Base-by-base conservation (phyloP, 768 basidiomycete species). In the Boletus bicolor region DNA sequence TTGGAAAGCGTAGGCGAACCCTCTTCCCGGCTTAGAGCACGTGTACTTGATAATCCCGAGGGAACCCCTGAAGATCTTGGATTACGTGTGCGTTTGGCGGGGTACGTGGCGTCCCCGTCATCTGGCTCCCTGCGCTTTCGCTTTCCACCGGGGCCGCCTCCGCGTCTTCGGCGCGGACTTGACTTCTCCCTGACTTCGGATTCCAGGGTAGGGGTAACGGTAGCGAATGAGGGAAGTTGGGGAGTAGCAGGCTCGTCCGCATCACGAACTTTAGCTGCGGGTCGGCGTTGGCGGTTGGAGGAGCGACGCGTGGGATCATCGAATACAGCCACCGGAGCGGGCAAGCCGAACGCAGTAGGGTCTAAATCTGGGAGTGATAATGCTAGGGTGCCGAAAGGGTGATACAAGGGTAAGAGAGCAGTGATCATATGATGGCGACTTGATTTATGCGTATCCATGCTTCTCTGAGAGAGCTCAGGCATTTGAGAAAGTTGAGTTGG, bases 281-380 rank as follows among this genome's bases (percentile, higher is more conserved):
- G 76, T 30, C 79, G 74, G 44, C 80, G 80, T 24, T 73, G 69
- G 53, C 80, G 80, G 49, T 73, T 73, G 35, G 80, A 77, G 9
- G 74, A 70, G 39, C 77, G 76, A 42, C 73, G 73, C 57, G 67
- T 71, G 46, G 70, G 64, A 64, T 81, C 81, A 58, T 77, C 77
- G 43, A 71, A 71, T 49, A 77, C 64, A 56, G 75, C 73, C 59
- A 77, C 64, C 37, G 77, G 77, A 49, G 75, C 71, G 44, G 82
- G 81, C 49, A 86, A 75, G 51, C 86, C 86, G 64, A 84, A 80
- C 34, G 69, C 64, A 17, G 75, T 70, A 8, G 85, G 81, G 65
- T 86, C 82, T 46, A 88, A 77, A 53, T 81, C 81, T 4, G 85
- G 85, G 52, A 86, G 77, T 7, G 86, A 87, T 64, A 81, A 76